Evolutionary conservation across 257 asterid genomes (phyloP), one percentile per base, ranked within the genome.

Genomic region (Ehretia macrophylla): DNA sequence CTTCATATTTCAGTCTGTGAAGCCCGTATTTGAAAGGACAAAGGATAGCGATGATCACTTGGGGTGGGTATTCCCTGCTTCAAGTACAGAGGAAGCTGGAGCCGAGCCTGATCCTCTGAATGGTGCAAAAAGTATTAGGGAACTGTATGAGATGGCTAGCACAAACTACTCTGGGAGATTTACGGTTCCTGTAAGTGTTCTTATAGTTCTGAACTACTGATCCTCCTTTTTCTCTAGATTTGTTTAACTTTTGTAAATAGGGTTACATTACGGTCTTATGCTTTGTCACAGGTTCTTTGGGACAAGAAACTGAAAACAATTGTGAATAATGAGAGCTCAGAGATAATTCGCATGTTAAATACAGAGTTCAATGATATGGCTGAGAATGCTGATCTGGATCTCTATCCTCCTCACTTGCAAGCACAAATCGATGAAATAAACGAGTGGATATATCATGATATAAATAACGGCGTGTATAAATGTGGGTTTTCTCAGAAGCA

Each of bases 401-500:
- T 92, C 21, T 92, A 84, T 20, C 99, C 96, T 67, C 77, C 85
- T 59, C 84, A 79, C 75, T 67, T 88, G 81, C 96, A 81, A 76
- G 55, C 80, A 47, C 81, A 72, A 63, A 80, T 88, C 62, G 68
- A 88, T 54, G 91, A 85, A 68, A 72, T 70, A 35, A 92, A 92
- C 59, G 89, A 77, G 19, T 86, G 83, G 93, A 72, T 79, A 62
- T 92, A 88, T 49, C 89, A 84, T 62, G 83, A 66, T 47, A 86
- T 92, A 19, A 88, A 92, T 69, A 92, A 88, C 13, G 97, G 97
- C 13, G 99, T 88, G 8, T 92, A 88, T 56, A 78, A 55, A 75
- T 88, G 99, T 72, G 99, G 99, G 59, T 88, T 92, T 69, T 95
- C 99, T 14, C 80, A 70, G 78, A 83, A 83, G 78, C 99, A 86